Evolutionary conservation across 306 rosid species (phyloP).

Genomic region (Phaseolus lunatus): DNA sequence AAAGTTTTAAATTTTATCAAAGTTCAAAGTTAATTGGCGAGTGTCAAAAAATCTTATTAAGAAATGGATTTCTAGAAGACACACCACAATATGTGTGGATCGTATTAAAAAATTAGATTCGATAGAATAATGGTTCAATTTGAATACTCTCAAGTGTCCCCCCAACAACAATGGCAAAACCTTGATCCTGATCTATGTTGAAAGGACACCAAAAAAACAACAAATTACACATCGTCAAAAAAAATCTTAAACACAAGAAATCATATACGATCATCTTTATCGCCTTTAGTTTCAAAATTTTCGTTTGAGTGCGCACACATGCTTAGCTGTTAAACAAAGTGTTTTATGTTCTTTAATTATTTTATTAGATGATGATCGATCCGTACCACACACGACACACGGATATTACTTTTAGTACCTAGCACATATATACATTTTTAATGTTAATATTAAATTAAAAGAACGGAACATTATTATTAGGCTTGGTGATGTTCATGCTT

Average conservation of each 20-base stretch:
- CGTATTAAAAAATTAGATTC: slow-evolving; percentile 31
- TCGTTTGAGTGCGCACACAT: slow-evolving; percentile 34
- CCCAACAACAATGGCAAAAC: slow-evolving; percentile 48
- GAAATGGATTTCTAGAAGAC: slow-evolving; percentile 55
- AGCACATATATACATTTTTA: not conserved
- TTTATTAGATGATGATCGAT: slow-evolving; percentile 36
- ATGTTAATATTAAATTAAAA: slow-evolving; percentile 17
- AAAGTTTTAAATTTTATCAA: not conserved
- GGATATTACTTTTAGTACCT: slow-evolving; percentile 46
- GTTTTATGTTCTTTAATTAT: not conserved
- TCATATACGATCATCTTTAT: slow-evolving; percentile 43
- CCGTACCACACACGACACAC: slow-evolving; percentile 61
- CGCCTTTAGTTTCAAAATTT: not conserved
- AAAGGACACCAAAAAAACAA: slow-evolving; percentile 49
- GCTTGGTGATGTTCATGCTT: not conserved
- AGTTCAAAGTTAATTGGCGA: slow-evolving; percentile 35
- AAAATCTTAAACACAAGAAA: slow-evolving; percentile 32
- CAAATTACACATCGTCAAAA: slow-evolving; percentile 15
- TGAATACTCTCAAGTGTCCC: slow-evolving; percentile 42
- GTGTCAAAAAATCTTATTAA: slow-evolving; percentile 19
- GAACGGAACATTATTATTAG: slow-evolving; percentile 5
- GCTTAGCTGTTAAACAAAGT: slow-evolving; percentile 66
- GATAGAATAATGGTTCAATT: slow-evolving; percentile 36
- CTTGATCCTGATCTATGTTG: slow-evolving; percentile 59
- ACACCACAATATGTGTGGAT: slow-evolving; percentile 42